phyloP scores from a whole-genome alignment of 2,329 filamentous ascomycete genomes.

The Nemania abortiva region DNA sequence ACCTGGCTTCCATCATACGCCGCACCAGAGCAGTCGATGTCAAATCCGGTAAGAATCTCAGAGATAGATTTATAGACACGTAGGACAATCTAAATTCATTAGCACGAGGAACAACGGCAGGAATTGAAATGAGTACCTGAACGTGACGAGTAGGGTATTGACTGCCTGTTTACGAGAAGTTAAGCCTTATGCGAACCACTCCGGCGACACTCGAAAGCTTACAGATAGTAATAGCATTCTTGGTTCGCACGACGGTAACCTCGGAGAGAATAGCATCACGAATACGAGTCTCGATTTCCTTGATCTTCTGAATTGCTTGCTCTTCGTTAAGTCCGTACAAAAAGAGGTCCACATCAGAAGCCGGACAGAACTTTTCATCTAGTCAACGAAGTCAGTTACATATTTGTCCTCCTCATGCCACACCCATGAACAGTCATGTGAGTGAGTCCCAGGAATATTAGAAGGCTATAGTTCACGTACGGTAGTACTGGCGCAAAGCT shows the following conservation, averaged over 20 bases:
- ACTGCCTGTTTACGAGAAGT: constrained; percentile 61
- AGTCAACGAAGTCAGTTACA: constrained; percentile 21
- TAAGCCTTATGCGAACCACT: constrained; percentile 6
- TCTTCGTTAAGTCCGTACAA: constrained; percentile 83
- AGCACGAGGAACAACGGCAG: constrained; percentile 2
- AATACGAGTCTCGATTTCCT: constrained; percentile 80
- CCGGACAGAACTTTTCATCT: constrained; percentile 62
- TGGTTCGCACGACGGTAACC: constrained; percentile 85
- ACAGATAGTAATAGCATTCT: constrained; percentile 85
- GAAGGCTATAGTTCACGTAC: constrained; percentile 65
- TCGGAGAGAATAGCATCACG: constrained; percentile 84
- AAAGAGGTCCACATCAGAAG: constrained; percentile 89
- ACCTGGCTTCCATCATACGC: constrained; percentile 86
- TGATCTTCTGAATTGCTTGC: constrained; percentile 84
- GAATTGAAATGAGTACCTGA: constrained; percentile 57
- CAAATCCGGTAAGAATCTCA: constrained; percentile 88
- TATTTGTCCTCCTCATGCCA: neutral
- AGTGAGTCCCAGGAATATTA: too few relatives aligned
- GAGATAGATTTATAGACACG: constrained; percentile 86
- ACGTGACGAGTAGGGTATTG: constrained; percentile 87
- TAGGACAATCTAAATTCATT: constrained; percentile 71
- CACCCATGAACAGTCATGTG: neutral
- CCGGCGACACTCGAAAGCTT: constrained; percentile 26
- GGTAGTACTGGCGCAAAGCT: constrained; percentile 78
- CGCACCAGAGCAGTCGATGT: constrained; percentile 85